Evolutionary conservation across 208 protist genomes (phyloP).

Genomic region (Trypanosoma boissoni): DNA sequence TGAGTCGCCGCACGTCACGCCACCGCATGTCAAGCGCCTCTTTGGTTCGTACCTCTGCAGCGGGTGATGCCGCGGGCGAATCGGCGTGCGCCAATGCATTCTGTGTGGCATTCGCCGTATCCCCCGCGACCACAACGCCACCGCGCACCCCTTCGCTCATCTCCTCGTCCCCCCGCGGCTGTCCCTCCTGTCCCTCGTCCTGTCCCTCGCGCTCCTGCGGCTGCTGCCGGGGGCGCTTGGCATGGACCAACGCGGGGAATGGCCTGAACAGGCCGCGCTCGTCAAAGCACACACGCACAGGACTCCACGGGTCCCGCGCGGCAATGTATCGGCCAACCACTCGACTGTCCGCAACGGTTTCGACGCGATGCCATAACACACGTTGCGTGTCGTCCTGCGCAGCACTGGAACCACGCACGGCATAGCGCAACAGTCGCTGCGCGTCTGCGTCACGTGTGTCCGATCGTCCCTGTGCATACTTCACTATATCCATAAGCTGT

Average conservation of each 20-base stretch:
- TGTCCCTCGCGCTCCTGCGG: neutral
- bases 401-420: slow-evolving; percentile 61
- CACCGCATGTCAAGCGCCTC: slow-evolving; percentile 66
- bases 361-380: slow-evolving; percentile 51
- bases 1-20: slow-evolving; percentile 46
- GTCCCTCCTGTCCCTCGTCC: neutral
- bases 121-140: neutral
- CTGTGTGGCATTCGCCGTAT: slow-evolving; percentile 13
- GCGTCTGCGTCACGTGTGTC: slow-evolving; percentile 57
- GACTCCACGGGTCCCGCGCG: slow-evolving; percentile 64
- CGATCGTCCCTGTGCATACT: slow-evolving; percentile 57
- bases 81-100: slow-evolving; percentile 6
- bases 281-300: slow-evolving; percentile 63
- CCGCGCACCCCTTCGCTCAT: slow-evolving; percentile 1
- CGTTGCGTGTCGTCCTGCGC: slow-evolving; percentile 53
- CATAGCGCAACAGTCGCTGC: slow-evolving; percentile 69
- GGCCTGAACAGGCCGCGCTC: slow-evolving; percentile 38
- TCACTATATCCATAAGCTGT: slow-evolving; percentile 87
- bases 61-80: neutral
- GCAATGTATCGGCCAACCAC: slow-evolving; percentile 80
- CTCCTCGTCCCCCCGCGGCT: slow-evolving; percentile 5
- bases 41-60: slow-evolving; percentile 25
- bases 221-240: slow-evolving; percentile 10
- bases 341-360: slow-evolving; percentile 52
- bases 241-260: slow-evolving; percentile 36